A percentile compares a stretch with the other conserved stretches of the same genome.
These are phyloP conservation scores for Rhizoctonia solani DNA, from an alignment of 1,284 basidiomycete genomes.

Conservation along the genomic window DNA sequence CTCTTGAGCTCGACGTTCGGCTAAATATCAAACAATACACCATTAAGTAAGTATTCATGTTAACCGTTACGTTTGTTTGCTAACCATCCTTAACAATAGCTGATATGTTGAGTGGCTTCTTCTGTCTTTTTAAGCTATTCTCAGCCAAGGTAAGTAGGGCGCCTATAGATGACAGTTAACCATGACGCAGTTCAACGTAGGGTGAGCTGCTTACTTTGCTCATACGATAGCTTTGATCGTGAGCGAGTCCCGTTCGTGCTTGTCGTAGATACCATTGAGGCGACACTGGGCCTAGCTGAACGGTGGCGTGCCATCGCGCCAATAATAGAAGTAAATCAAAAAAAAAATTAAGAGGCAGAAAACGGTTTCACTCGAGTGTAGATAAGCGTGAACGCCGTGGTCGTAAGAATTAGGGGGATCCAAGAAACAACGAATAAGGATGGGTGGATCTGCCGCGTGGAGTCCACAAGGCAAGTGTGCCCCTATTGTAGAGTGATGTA, in stretches of 20 bases:
- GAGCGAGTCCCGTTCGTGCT: constrained; percentile 27
- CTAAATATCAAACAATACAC: background rate
- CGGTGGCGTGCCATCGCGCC: constrained; percentile 24
- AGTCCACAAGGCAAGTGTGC: constrained; percentile 13
- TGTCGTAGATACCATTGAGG: constrained; percentile 14
- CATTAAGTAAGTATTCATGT: background rate
- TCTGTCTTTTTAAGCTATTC: constrained; percentile 11
- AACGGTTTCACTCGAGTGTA: background rate
- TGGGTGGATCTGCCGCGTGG: constrained; percentile 24
- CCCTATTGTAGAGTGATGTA: constrained; percentile 10
- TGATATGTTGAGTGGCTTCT: constrained; percentile 23
- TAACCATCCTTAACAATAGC: constrained; percentile 20
- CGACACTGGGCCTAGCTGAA: constrained; percentile 21
- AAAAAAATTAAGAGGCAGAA: background rate
- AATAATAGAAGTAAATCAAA: constrained; percentile 20
- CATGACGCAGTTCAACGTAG: background rate
- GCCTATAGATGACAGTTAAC: constrained; percentile 14
- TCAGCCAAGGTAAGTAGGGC: constrained; percentile 17
- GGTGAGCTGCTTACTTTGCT: constrained; percentile 12
- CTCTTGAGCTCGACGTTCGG: constrained; percentile 21
- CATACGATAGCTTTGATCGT: constrained; percentile 19
- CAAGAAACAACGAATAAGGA: constrained; percentile 19
- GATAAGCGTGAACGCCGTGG: background rate
- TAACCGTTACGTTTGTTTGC: background rate
- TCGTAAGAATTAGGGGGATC: constrained; percentile 12